phyloP scores from a whole-genome alignment of 495 filamentous ascomycete species.

The Aspergillus nanangensis region DNA sequence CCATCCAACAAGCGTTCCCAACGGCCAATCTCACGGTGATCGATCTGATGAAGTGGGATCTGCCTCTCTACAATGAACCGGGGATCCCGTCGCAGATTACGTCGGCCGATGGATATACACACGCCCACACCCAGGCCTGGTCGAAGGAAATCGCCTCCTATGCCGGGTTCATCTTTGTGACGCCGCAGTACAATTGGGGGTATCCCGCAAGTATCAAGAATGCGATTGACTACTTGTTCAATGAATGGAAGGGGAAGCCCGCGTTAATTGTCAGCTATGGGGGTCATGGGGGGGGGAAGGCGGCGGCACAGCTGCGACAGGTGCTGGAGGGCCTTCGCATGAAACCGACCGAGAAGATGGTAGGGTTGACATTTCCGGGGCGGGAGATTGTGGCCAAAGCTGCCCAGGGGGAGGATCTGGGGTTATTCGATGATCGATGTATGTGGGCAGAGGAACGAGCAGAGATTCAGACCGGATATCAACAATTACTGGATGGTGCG shows the following conservation, averaged over 20 bases:
- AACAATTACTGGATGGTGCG: too few relatives aligned
- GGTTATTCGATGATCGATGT: background rate
- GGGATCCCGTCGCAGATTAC: conserved; percentile 45
- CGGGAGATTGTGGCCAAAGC: conserved; percentile 3
- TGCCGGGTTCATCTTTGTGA: conserved; percentile 55
- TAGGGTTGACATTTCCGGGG: conserved; percentile 15
- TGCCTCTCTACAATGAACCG: conserved; percentile 54
- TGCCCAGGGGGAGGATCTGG: conserved; percentile 3
- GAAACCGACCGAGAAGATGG: conserved; percentile 9
- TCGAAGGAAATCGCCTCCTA: conserved; percentile 39
- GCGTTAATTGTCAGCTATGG: conserved; percentile 54
- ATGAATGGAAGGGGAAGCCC: conserved; percentile 59
- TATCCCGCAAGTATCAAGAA: conserved; percentile 55
- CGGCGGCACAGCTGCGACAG: conserved; percentile 31
- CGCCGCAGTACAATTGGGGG: conserved; percentile 52
- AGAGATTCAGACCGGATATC: background rate
- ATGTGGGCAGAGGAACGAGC: conserved; percentile 6
- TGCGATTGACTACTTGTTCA: conserved; percentile 56
- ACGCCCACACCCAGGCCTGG: conserved; percentile 48
- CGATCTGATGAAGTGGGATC: conserved; percentile 47
- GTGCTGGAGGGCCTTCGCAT: conserved; percentile 22
- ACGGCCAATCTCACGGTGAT: conserved; percentile 19
- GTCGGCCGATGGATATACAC: conserved; percentile 34
- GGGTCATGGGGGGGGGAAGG: conserved; percentile 41
- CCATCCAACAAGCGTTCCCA: background rate